phyloP scores from a whole-genome alignment of 192 early-diverging fungal species.

The Entrophospora sp. region DNA sequence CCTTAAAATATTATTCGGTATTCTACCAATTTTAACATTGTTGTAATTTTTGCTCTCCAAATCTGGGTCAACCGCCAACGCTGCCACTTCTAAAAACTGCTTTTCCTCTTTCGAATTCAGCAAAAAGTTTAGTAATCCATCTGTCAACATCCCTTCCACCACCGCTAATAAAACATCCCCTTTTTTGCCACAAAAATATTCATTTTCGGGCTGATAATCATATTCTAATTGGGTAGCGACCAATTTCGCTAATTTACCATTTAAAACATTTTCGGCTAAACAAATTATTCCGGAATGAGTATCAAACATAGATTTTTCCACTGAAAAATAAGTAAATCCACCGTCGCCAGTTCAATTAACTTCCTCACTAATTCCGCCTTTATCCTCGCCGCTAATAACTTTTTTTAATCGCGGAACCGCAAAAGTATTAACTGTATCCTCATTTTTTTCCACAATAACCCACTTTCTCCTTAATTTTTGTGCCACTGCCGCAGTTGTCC shows the following conservation, averaged over 20 bases:
- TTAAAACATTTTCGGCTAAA: background rate
- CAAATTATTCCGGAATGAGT: background rate
- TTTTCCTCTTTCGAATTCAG: background rate
- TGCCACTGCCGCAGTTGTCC: too few relatives aligned
- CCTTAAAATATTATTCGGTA: background rate
- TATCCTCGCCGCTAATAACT: too few relatives aligned
- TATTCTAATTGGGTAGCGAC: background rate
- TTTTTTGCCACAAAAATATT: constrained; percentile 5
- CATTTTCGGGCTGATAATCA: constrained; percentile 4
- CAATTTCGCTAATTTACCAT: constrained; percentile 1
- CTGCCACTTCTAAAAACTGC: background rate
- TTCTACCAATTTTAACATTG: background rate
- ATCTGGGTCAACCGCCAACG: background rate
- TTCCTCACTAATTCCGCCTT: too few relatives aligned
- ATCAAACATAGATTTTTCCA: too few relatives aligned
- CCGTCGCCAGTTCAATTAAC: too few relatives aligned
- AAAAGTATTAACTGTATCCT: too few relatives aligned
- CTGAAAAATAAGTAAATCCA: too few relatives aligned
- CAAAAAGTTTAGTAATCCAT: background rate
- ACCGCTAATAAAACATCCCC: background rate
- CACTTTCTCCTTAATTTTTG: too few relatives aligned
- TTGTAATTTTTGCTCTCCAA: background rate
- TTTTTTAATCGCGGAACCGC: too few relatives aligned
- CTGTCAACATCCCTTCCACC: background rate
- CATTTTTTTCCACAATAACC: too few relatives aligned